Base-by-base conservation (phyloP, 345 rosid genomes). In the Cardiospermum halicacabum region DNA sequence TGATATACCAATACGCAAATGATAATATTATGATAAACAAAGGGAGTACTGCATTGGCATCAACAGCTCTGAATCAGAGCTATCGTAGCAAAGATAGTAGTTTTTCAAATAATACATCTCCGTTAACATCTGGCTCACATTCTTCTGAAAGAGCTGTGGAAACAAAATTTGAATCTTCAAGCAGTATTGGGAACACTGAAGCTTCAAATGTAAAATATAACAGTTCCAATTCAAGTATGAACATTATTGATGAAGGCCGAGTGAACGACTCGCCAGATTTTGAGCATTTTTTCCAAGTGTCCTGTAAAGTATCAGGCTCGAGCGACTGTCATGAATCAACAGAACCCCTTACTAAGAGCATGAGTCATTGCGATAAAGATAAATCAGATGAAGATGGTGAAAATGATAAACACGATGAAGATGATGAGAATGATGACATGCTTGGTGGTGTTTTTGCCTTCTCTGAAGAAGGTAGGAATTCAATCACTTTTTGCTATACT, bases 391-490 rank as follows among this genome's bases (percentile, higher is more conserved):
- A 86, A 72, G 88, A 81, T 61, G 83, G 70, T 22, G 96, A 85
- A 12, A 79, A 81, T 28, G 91, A 87, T 74, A 89, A 85, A 36
- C 53, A 36, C n/a, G 67, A 64, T 72, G 94, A 86, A 70, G 86
- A 83, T 59, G 82, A 65, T 25, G 98, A 88, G n/a, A 77, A 77
- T 28, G 93, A 89, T 69, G 92, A 85, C 70, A 83, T 89, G 85
- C 83, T 91, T 43, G 99, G 97, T 71, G 95, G 89, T 72, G 84
- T 91, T 78, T 95, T 91, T 64, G 82, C 86, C 76, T 95, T 95
- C 83, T 95, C 90, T 3, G 96, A 95, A 78, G 91, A 85, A 81
- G 99, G 99, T 91, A 78, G 27, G 68, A 25, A 43, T 47, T 21
- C 42, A 62, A 51, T 50, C 65, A 21, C 28, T 56, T 39, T n/a